phyloP scores from a whole-genome alignment of 2,329 filamentous ascomycete species.

The Arthrobotrys pseudoclavata region DNA sequence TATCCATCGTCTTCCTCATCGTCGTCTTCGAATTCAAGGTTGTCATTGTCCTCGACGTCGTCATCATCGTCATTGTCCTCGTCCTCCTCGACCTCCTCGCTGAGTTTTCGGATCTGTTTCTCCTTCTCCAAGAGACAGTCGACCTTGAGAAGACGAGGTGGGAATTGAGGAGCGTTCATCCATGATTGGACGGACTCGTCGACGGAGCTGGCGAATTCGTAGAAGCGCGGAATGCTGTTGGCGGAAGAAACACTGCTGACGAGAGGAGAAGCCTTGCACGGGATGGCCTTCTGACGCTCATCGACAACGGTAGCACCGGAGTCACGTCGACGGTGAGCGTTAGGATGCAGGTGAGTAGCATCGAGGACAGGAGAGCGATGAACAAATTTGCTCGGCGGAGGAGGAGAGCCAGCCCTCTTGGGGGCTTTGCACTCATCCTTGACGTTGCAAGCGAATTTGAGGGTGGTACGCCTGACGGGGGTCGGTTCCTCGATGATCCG shows the following conservation, averaged over 20 bases:
- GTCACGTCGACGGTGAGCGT: slow-evolving; percentile 66
- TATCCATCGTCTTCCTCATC: slow-evolving; percentile 68
- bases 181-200: slow-evolving; percentile 85
- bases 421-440: slow-evolving; percentile 63
- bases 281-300: slow-evolving; percentile 64
- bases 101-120: slow-evolving; percentile 85
- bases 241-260: slow-evolving; percentile 62
- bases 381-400: slow-evolving; percentile 47
- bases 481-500: slow-evolving; percentile 59
- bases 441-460: slow-evolving; percentile 78
- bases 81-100: slow-evolving; percentile 91
- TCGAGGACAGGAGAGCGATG: slow-evolving; percentile 39
- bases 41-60: slow-evolving; percentile 63
- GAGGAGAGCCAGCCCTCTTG: slow-evolving; percentile 54
- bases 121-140: slow-evolving; percentile 92
- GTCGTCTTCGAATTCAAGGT: slow-evolving; percentile 67
- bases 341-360: slow-evolving; percentile 23
- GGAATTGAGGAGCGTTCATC: slow-evolving; percentile 79
- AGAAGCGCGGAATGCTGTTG: slow-evolving; percentile 75
- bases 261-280: slow-evolving; percentile 66
- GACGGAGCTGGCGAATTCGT: slow-evolving; percentile 89
- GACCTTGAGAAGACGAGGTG: slow-evolving; percentile 82
- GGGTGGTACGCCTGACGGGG: slow-evolving; percentile 71
- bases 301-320: slow-evolving; percentile 70
- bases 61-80: slow-evolving; percentile 71